Conservation (phyloP, 2,329 filamentous ascomycete species). For the Pseudogymnoascus sp. region DNA sequence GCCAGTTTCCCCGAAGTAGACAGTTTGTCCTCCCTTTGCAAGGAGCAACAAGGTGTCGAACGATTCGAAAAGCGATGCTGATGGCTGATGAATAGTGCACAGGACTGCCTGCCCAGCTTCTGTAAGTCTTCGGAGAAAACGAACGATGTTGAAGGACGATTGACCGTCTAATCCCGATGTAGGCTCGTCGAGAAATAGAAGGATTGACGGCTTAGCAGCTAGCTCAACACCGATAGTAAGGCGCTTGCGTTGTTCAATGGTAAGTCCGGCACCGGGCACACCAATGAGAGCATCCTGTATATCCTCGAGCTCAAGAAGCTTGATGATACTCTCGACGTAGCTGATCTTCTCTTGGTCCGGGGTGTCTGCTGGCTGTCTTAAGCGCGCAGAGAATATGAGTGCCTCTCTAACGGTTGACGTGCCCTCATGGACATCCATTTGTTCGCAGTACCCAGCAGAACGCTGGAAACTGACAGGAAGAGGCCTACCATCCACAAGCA, state of each 20-base stretch:
- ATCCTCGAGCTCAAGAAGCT: constrained; percentile 58
- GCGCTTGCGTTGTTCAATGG: constrained; percentile 55
- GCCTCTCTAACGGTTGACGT: constrained; percentile 84
- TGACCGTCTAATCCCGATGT: constrained; percentile 58
- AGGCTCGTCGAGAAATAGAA: constrained; percentile 57
- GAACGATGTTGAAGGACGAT: constrained; percentile 56
- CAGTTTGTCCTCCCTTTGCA: constrained; percentile 56
- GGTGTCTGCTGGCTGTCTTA: constrained; percentile 72
- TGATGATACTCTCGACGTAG: constrained; percentile 72
- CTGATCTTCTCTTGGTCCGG: constrained; percentile 70
- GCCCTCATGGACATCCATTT: constrained; percentile 80
- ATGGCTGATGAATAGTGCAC: constrained; percentile 51
- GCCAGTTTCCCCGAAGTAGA: constrained; percentile 64
- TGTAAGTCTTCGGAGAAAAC: constrained; percentile 55
- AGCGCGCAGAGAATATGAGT: constrained; percentile 74
- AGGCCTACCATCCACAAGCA: constrained; percentile 58
- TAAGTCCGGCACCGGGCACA: constrained; percentile 52
- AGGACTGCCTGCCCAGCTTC: constrained; percentile 46
- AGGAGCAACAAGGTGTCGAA: constrained; percentile 59
- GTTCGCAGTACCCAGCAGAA: constrained; percentile 69
- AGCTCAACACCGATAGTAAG: constrained; percentile 55
- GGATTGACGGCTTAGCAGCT: constrained; percentile 48
- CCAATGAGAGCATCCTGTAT: constrained; percentile 61
- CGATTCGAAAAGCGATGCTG: constrained; percentile 44
- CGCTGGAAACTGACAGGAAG: constrained; percentile 80